phyloP scores from a whole-genome alignment of 768 basidiomycete genomes.

The Sutorius australiensis region DNA sequence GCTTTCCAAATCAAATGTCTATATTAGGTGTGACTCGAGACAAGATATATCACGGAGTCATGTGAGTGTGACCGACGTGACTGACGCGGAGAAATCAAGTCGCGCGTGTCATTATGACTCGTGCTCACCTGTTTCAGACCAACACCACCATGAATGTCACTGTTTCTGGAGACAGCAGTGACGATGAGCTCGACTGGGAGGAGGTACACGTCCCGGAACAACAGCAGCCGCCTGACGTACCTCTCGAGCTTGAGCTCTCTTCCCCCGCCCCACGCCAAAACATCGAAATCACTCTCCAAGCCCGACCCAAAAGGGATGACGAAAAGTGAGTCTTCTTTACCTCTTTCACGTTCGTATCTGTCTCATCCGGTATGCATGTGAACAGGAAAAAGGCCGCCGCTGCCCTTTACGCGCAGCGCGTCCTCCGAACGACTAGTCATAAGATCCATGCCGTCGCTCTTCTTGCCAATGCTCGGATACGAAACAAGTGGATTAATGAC shows the following conservation, averaged over 20 bases:
- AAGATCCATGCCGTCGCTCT: constrained; percentile 86
- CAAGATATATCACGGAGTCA: constrained; percentile 1
- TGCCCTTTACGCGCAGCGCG: constrained; percentile 61
- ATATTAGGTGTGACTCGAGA: background rate
- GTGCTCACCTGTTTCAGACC: constrained; percentile 1
- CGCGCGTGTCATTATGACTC: constrained; percentile 10
- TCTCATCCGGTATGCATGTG: constrained; percentile 30
- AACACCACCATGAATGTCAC: constrained; percentile 14
- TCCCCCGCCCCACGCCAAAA: constrained; percentile 39
- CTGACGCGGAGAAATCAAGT: constrained; percentile 19
- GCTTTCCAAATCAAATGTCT: background rate
- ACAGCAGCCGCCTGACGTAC: constrained; percentile 13
- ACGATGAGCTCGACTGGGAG: constrained; percentile 80
- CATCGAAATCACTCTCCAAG: constrained; percentile 72
- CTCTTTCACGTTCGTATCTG: background rate
- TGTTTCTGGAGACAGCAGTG: constrained; percentile 34
- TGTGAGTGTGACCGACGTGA: constrained; percentile 20
- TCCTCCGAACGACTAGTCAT: constrained; percentile 75
- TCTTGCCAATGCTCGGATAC: constrained; percentile 64
- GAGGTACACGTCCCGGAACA: constrained; percentile 60
- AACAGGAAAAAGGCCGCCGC: constrained; percentile 38
- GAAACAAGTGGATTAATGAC: constrained; percentile 87
- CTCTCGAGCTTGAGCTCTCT: constrained; percentile 24
- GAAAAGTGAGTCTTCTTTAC: constrained; percentile 43
- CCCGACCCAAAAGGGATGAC: constrained; percentile 36